A percentile compares a stretch with the other conserved stretches of the same genome.
phyloP scores from a whole-genome alignment of 169 alveolate species.

The Blepharisma undulans region DNA sequence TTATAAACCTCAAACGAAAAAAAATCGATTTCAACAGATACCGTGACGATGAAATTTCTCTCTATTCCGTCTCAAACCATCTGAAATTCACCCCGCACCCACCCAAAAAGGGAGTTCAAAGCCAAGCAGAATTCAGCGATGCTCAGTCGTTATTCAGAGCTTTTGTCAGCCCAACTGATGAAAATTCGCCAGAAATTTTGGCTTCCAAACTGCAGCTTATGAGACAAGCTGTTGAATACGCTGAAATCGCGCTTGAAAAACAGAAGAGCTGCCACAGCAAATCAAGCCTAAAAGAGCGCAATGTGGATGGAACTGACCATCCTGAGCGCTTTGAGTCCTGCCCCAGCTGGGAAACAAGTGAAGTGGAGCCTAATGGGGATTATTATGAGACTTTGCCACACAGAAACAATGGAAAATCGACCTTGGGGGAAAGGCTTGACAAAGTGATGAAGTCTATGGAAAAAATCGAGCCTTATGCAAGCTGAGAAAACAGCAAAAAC shows the following conservation, averaged over 20 bases:
- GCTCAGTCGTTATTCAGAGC: not conserved
- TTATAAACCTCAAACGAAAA: not conserved
- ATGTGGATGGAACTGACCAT: not conserved
- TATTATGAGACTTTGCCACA: not conserved
- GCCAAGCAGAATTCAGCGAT: not conserved
- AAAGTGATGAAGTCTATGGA: not conserved
- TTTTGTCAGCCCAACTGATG: not conserved
- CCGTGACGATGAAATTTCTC: not conserved
- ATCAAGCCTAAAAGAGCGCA: not conserved
- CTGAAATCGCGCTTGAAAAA: not conserved
- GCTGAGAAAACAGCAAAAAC: not conserved
- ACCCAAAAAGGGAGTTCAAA: not conserved
- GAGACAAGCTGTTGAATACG: not conserved
- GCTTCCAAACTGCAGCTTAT: not conserved
- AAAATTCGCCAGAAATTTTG: not conserved
- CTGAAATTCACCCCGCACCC: not conserved
- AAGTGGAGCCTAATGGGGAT: not conserved
- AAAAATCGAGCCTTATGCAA: not conserved
- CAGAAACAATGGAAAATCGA: not conserved
- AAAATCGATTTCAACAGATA: not conserved
- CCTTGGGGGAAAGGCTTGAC: not conserved
- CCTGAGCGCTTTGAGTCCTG: not conserved
- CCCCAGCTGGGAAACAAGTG: not conserved
- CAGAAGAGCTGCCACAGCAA: not conserved
- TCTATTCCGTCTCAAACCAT: not conserved